Base-by-base conservation (phyloP, 352 stramenopile genomes). In the Salisapilia sapeloensis region DNA sequence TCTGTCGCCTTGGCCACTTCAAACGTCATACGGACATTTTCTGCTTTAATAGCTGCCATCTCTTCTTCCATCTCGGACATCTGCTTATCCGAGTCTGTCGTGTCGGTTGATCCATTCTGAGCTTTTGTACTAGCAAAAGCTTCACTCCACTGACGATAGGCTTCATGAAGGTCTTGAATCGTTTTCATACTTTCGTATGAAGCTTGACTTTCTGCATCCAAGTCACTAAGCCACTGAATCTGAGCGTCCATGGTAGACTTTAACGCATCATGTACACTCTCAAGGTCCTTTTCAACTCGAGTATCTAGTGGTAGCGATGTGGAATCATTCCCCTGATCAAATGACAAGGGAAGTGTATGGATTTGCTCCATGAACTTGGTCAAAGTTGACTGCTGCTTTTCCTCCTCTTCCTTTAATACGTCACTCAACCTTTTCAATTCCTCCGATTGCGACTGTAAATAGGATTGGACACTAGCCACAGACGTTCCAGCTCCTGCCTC, bases 1-100 rank as follows among this genome's bases (percentile, higher is more conserved):
- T 86, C 70, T 0, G 66, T 53, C 6, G 66, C 70, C 45, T 78
- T 76, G 1, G 66, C 66, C 14, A 83, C 60, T 19, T 83, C 64
- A 36, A 83, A 82, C 10, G 76, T 50, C 66, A 83, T 79, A 0
- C 66, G 61, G 26, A 69, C 40, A 30, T 86, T 86, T 34, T 86
- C 70, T 10, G 58, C 54, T 46, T 80, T 77, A 29, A 72, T 60
- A 2, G 60, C 50, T 19, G 45, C 42, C 39, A 82, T 57, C 43
- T 81, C 60, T 11, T 53, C 39, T 27, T 75, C 48, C 4, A 48
- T 30, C 14, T 53, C 52, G 19, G 67, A 42, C 18, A 75, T 29
- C 12, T 29, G 12, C n/a, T 12, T 12, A n/a, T 12, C n/a, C 26
- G 3, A 6, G 16, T 31, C 26, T 14, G 19, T 6, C 26, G n/a